A percentile compares a stretch with the other conserved stretches of the same genome.
These are phyloP conservation scores for Chenopodium formosanum DNA, from an alignment of 148 eudicot species.

Conservation along the genomic window DNA sequence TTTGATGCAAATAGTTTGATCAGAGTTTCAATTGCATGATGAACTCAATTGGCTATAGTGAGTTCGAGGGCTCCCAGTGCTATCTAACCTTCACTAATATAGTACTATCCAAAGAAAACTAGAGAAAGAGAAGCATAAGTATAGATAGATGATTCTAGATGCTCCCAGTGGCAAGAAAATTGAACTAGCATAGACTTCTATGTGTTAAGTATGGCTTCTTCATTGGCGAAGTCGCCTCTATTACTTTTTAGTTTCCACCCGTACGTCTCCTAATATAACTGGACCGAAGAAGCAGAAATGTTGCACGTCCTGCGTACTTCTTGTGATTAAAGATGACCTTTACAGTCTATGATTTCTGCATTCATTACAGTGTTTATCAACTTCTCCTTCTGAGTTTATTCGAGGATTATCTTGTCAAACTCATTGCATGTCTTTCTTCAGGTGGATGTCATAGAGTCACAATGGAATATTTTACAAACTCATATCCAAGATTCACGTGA, in stretches of 20 bases:
- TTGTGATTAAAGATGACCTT: background rate
- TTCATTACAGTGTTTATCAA: background rate
- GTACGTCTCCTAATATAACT: background rate
- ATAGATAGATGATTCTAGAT: background rate
- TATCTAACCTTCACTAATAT: background rate
- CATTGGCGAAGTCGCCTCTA: background rate
- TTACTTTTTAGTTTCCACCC: background rate
- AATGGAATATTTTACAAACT: slow-evolving; percentile 88
- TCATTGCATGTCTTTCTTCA: slow-evolving; percentile 28
- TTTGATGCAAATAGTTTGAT: background rate
- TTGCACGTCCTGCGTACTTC: background rate
- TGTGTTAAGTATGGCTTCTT: background rate
- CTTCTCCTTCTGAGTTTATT: background rate
- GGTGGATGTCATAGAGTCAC: slow-evolving; percentile 99
- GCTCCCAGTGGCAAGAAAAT: background rate
- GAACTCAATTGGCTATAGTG: background rate
- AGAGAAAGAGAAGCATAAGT: background rate
- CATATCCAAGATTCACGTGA: slow-evolving; percentile 88
- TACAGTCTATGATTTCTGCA: background rate
- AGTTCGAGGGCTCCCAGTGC: background rate
- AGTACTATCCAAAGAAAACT: background rate
- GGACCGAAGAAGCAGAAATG: background rate
- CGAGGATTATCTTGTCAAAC: slow-evolving; percentile 7
- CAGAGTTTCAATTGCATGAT: background rate
- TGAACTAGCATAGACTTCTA: background rate